Evolutionary conservation across 345 rosid species (phyloP).

Genomic region (Geranium rotundifolium): DNA sequence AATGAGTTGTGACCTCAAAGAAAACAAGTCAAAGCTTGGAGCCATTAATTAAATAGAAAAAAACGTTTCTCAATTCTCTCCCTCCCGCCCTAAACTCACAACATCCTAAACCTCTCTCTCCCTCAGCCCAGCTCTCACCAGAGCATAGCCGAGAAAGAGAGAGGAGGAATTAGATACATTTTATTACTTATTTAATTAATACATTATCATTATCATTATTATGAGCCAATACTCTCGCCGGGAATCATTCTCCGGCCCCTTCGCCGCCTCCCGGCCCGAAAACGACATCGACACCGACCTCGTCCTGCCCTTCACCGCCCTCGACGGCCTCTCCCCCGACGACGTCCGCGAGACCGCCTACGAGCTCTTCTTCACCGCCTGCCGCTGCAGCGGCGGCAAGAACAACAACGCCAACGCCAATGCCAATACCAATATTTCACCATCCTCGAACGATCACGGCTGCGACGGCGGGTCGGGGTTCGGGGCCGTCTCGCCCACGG

Average conservation of each 20-base stretch:
- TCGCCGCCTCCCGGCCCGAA: conserved; percentile 15
- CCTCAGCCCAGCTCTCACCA: conserved; percentile 35
- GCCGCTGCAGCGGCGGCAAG: conserved; percentile 76
- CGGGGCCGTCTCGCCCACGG: conserved; percentile 8
- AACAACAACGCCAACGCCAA: no score
- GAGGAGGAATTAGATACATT: no score
- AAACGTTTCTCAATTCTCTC: no score
- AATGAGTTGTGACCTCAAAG: no score
- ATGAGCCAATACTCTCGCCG: conserved; percentile 44
- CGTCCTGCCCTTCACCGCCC: conserved; percentile 56
- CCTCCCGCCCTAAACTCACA: no score
- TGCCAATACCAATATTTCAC: no score
- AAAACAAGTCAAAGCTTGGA: no score
- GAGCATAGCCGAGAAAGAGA: conserved; percentile 12
- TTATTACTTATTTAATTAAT: no score
- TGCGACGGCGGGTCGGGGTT: conserved; percentile 19
- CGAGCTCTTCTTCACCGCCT: conserved; percentile 83
- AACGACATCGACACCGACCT: conserved; percentile 29
- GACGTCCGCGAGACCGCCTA: conserved; percentile 76
- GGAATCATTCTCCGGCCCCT: conserved; percentile 38
- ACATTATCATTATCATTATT: no score
- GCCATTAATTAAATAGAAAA: no score
- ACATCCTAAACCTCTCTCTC: conserved; percentile 22
- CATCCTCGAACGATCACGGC: conserved; percentile 11
- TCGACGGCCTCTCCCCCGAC: conserved; percentile 45